Percentiles rank a stretch among this genome's conserved stretches.
Evolutionary conservation across 805 yeast genomes (phyloP).

Genomic region (Schwanniomyces yamadae): DNA sequence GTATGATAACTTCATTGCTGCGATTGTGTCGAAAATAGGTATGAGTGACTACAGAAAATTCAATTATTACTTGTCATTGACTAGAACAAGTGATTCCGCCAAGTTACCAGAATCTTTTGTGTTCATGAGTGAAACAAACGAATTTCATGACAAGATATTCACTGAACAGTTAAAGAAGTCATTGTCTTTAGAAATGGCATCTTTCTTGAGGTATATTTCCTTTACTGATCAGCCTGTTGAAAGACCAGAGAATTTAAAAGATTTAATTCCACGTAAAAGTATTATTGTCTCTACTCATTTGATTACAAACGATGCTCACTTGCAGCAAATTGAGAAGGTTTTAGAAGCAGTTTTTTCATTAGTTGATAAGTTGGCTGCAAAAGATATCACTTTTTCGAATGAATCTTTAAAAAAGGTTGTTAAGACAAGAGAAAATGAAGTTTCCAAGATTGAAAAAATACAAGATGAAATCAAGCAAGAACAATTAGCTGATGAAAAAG

Average conservation of each 20-base stretch:
- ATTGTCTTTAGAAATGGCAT: slow-evolving; percentile 45
- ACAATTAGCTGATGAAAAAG: slow-evolving; percentile 65
- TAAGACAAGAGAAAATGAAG: slow-evolving; percentile 74
- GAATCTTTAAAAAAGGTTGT: slow-evolving; percentile 76
- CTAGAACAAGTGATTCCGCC: slow-evolving; percentile 73
- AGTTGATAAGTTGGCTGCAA: slow-evolving; percentile 56
- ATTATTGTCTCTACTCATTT: slow-evolving; percentile 55
- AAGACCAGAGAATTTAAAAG: slow-evolving; percentile 62
- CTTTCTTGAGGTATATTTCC: slow-evolving; percentile 63
- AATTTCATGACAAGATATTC: slow-evolving; percentile 66
- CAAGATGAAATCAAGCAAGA: slow-evolving; percentile 67
- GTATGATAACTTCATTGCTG: slow-evolving; percentile 73
- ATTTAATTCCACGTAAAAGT: slow-evolving; percentile 52
- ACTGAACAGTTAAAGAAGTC: slow-evolving; percentile 41
- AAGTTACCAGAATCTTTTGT: slow-evolving; percentile 73
- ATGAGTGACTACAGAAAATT: slow-evolving; percentile 76
- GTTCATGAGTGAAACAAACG: slow-evolving; percentile 86
- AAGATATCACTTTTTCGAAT: slow-evolving; percentile 55
- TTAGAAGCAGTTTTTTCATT: slow-evolving; percentile 57
- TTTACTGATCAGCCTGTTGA: slow-evolving; percentile 81
- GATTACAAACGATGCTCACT: slow-evolving; percentile 50
- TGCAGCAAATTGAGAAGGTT: slow-evolving; percentile 48
- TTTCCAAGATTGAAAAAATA: slow-evolving; percentile 65
- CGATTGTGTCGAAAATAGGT: slow-evolving; percentile 78
- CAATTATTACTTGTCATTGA: slow-evolving; percentile 79